phyloP scores from a whole-genome alignment of 495 filamentous ascomycete genomes.

The Cairneyella variabilis region DNA sequence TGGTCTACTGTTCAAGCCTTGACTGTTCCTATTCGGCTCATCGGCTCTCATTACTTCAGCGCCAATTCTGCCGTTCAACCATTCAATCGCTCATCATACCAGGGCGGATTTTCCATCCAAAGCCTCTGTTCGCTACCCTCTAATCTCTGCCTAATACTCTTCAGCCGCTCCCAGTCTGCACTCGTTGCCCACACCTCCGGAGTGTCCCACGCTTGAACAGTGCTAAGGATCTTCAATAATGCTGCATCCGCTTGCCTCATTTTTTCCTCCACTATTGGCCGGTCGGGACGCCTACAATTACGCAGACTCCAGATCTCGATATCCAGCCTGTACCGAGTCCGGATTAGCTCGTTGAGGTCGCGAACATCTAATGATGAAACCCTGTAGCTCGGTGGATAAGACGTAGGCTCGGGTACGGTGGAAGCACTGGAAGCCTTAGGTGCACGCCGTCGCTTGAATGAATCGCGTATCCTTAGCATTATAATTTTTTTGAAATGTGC shows the following conservation, averaged over 20 bases:
- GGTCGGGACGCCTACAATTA: neutral
- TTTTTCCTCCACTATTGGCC: neutral
- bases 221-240: slow-evolving; percentile 2
- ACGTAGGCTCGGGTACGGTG: neutral
- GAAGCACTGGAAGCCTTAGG: neutral
- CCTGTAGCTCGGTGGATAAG: neutral
- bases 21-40: too few species aligned
- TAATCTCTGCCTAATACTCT: slow-evolving; percentile 1
- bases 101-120: slow-evolving; percentile 9
- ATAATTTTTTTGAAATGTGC: too few species aligned
- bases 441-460: too few species aligned
- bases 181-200: neutral
- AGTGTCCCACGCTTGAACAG: slow-evolving; percentile 4
- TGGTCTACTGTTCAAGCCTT: too few species aligned
- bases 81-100: too few species aligned
- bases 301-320: slow-evolving; percentile 6
- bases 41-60: too few species aligned
- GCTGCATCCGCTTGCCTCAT: slow-evolving; percentile 9
- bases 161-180: slow-evolving; percentile 1
- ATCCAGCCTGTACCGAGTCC: slow-evolving; percentile 10
- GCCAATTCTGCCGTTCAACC: too few species aligned
- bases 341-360: slow-evolving; percentile 16
- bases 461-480: too few species aligned
- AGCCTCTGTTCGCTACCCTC: neutral
- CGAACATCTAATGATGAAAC: slow-evolving; percentile 9